These are phyloP conservation scores for Monosporozyma unispora DNA, from an alignment of 805 yeast genomes.

Conservation along the genomic window DNA sequence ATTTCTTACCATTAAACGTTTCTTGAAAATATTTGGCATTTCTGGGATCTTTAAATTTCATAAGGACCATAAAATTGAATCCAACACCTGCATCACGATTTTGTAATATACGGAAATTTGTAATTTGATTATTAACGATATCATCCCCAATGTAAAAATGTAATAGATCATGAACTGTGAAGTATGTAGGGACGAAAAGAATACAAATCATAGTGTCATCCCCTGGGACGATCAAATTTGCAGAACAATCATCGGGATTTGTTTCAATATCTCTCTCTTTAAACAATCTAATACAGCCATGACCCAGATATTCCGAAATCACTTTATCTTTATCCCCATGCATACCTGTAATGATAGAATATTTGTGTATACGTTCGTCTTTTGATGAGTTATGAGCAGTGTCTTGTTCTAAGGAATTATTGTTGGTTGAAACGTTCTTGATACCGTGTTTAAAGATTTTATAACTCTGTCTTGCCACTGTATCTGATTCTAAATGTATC, in stretches of 20 bases:
- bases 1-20: slow-evolving; percentile 59
- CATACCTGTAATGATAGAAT: slow-evolving; percentile 1
- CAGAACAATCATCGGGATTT: slow-evolving; percentile 1
- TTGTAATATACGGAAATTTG: slow-evolving; percentile 66
- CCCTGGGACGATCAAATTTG: slow-evolving; percentile 30
- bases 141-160: slow-evolving; percentile 65
- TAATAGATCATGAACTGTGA: slow-evolving; percentile 73
- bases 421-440: background rate
- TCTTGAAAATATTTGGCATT: slow-evolving; percentile 58
- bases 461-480: background rate
- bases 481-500: slow-evolving; percentile 8
- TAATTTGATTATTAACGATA: slow-evolving; percentile 40
- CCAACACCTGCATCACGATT: slow-evolving; percentile 53
- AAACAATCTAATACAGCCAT: slow-evolving; percentile 64
- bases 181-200: slow-evolving; percentile 79
- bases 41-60: slow-evolving; percentile 55
- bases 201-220: slow-evolving; percentile 68
- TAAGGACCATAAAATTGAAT: slow-evolving; percentile 51
- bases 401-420: background rate
- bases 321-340: slow-evolving; percentile 13
- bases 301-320: slow-evolving; percentile 56
- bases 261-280: slow-evolving; percentile 29
- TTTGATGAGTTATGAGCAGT: too few species aligned
- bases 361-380: background rate
- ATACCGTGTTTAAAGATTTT: background rate